Evolutionary conservation across 768 basidiomycete genomes (phyloP).

Genomic region (Obba rivulosa): DNA sequence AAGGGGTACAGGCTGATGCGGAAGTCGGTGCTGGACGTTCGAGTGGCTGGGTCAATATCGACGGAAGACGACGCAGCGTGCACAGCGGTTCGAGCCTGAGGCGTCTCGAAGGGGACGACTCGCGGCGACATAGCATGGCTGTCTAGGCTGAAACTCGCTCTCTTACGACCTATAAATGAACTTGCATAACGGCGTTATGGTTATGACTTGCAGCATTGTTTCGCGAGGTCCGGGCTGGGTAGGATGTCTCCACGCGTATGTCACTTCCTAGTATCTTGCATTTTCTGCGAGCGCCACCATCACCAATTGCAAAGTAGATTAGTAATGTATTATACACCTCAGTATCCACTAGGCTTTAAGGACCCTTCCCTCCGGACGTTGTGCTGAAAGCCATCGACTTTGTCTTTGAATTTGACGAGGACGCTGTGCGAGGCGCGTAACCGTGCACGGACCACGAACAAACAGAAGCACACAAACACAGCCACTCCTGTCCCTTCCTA

Average conservation of each 20-base stretch:
- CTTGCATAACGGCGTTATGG: background rate
- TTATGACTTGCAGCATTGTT: background rate
- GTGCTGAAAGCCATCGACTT: background rate
- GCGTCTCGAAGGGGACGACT: constrained; percentile 41
- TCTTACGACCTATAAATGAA: background rate
- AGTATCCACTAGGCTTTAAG: background rate
- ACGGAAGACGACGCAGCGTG: constrained; percentile 45
- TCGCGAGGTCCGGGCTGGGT: background rate
- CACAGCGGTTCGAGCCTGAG: constrained; percentile 21
- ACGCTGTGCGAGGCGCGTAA: background rate
- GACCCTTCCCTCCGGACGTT: too few species aligned
- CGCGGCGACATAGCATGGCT: constrained; percentile 63
- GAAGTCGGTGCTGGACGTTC: constrained; percentile 39
- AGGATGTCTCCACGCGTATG: too few species aligned
- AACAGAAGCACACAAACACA: too few species aligned
- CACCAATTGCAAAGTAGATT: too few species aligned
- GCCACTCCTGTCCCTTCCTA: too few species aligned
- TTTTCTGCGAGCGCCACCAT: too few species aligned
- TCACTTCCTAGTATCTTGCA: too few species aligned
- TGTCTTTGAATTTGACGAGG: background rate
- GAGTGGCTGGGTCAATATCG: constrained; percentile 47
- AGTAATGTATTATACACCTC: background rate
- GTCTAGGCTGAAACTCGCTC: constrained; percentile 29
- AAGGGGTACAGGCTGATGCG: constrained; percentile 67
- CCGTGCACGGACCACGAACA: too few species aligned